Conservation (phyloP, 1,284 basidiomycete genomes). For the Malassezia globosa region DNA sequence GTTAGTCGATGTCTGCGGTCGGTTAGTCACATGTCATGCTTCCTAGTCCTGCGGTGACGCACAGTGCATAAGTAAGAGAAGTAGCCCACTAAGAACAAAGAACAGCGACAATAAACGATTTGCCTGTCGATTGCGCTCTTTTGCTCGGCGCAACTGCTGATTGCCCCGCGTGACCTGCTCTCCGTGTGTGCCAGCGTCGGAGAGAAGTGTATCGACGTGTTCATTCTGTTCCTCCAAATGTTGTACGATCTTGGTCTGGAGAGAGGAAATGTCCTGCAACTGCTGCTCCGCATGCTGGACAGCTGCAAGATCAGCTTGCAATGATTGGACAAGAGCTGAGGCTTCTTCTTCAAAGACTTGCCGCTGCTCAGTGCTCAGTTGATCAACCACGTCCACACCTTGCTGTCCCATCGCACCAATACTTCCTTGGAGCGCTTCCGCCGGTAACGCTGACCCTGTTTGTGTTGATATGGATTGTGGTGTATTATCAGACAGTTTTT, state of each 20-base stretch:
- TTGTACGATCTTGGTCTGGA: conserved; percentile 74
- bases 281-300: conserved; percentile 78
- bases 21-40: not conserved
- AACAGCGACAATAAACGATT: conserved; percentile 73
- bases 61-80: conserved; percentile 70
- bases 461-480: not conserved
- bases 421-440: conserved; percentile 1
- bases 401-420: conserved; percentile 5
- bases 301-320: conserved; percentile 69
- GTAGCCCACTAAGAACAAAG: conserved; percentile 70
- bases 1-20: conserved; percentile 16
- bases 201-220: conserved; percentile 72
- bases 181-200: conserved; percentile 73
- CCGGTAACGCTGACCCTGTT: not conserved
- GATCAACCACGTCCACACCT: conserved; percentile 23
- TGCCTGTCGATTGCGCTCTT: conserved; percentile 66
- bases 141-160: conserved; percentile 68
- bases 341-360: conserved; percentile 83
- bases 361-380: conserved; percentile 59
- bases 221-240: conserved; percentile 80
- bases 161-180: conserved; percentile 76
- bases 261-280: conserved; percentile 72
- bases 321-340: conserved; percentile 65
- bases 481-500: conserved; percentile 13
- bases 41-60: too few species aligned